Evolutionary conservation across 441 rosid genomes (phyloP), one percentile per base, ranked within the genome.

Genomic region (Corymbia calophylla): DNA sequence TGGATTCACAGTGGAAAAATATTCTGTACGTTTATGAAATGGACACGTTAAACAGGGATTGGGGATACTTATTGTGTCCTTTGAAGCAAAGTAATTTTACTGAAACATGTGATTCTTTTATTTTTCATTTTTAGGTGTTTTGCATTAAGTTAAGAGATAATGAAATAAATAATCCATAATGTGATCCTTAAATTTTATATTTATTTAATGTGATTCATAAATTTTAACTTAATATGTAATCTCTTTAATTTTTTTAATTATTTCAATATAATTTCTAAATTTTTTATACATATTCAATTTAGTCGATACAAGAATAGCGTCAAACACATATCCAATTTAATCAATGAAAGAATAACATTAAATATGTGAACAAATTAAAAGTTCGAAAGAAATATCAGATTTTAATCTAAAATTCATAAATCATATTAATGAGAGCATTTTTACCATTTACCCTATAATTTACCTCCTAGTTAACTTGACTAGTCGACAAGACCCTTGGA

Each of bases 301-400:
- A 9, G 1, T 23, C 1, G 9, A 2, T 25, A 0, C 4, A 23
- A 23, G 10, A 2, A 23, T 9, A 56, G 4, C 3, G 9, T 23
- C 23, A 9, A 23, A 56, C 7, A 9, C 25, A 25, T 23, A 8
- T 58, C 10, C 10, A 23, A 58, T 58, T 4, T 58, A 9, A 3
- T 23, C 1, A 9, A 2, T 25, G 3, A 23, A 23, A 23, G 10
- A 9, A 23, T 23, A 56, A 9, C 25, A 23, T 56, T 56, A 9
- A 23, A 56, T 3, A 1, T 9, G 62, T 23, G 53, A 51, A 51
- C 15, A 51, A 51, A 51, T 51, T 51, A 13, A 51, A 51, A 14
- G 5, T 58, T 4, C 4, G 10, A 6, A 56, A 13, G 10, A 21
- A 56, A 23, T 2, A 10, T 58, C 25, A 58, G 23, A 4, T 6